Conservation (phyloP, 495 filamentous ascomycete genomes). For the Cladorrhinum samala region DNA sequence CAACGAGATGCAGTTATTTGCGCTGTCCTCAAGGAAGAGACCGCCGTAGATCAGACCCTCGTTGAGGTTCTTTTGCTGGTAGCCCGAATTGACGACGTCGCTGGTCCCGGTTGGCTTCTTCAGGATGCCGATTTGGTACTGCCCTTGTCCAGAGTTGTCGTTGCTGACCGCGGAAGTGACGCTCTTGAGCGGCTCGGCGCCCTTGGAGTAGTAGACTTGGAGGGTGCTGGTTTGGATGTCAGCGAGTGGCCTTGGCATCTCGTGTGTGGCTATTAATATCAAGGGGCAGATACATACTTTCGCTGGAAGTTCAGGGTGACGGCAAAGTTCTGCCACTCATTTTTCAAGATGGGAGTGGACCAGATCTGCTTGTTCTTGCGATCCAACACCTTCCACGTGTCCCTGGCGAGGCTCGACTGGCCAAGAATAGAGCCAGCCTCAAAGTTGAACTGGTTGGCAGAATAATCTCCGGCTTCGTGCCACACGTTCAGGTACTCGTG, state of each 20-base stretch:
- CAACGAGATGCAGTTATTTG: constrained; percentile 37
- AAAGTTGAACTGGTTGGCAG: constrained; percentile 51
- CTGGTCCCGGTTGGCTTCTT: constrained; percentile 52
- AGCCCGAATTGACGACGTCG: constrained; percentile 49
- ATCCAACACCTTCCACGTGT: constrained; percentile 60
- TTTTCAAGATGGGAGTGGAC: constrained; percentile 35
- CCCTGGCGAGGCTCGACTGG: constrained; percentile 73
- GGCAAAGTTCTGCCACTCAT: constrained; percentile 55
- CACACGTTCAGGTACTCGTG: constrained; percentile 54
- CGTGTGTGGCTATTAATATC: neutral
- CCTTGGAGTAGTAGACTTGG: constrained; percentile 48
- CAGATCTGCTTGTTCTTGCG: constrained; percentile 43
- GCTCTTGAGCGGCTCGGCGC: constrained; percentile 38
- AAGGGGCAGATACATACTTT: constrained; percentile 35
- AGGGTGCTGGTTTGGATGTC: constrained; percentile 39
- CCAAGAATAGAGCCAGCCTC: constrained; percentile 45
- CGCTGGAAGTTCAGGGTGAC: constrained; percentile 45
- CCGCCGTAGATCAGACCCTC: constrained; percentile 53
- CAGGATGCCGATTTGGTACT: constrained; percentile 52
- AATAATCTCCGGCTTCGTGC: constrained; percentile 51
- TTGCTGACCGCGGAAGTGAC: constrained; percentile 43
- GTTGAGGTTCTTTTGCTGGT: constrained; percentile 42
- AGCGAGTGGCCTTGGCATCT: neutral
- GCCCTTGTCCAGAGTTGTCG: constrained; percentile 48
- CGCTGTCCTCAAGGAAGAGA: constrained; percentile 50